Percentiles rank a stretch among this genome's conserved stretches.
These are phyloP conservation scores for Suhomyces guaymorum DNA, from an alignment of 1,139 yeast species.

Conservation along the genomic window DNA sequence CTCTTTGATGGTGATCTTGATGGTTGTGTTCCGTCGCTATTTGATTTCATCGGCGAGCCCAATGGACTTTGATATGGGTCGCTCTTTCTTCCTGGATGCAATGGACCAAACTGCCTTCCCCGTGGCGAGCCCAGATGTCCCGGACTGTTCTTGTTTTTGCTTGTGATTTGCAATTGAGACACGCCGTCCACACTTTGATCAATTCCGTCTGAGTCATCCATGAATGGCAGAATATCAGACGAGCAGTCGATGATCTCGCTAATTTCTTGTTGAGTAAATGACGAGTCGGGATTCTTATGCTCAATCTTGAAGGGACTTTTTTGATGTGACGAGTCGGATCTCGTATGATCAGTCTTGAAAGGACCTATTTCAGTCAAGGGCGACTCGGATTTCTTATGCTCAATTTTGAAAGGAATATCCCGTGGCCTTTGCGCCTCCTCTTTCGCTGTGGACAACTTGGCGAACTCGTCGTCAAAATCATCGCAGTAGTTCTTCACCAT, in stretches of 20 bases:
- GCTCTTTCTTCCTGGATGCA: neutral
- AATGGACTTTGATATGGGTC: constrained; percentile 1
- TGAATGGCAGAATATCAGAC: neutral
- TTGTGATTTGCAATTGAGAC: constrained; percentile 15
- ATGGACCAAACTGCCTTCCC: neutral
- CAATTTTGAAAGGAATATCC: constrained; percentile 14
- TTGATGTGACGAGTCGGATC: constrained; percentile 2
- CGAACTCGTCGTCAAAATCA: constrained; percentile 8
- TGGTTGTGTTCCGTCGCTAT: constrained; percentile 1
- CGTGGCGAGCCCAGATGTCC: too few relatives aligned
- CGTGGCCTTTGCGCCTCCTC: constrained; percentile 15
- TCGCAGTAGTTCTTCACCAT: constrained; percentile 2
- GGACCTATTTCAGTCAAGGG: too few relatives aligned
- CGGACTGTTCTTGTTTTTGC: constrained; percentile 1
- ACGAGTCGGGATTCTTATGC: constrained; percentile 5
- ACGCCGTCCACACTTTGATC: constrained; percentile 17
- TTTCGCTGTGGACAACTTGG: neutral
- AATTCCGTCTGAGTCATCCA: constrained; percentile 13
- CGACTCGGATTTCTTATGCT: too few relatives aligned
- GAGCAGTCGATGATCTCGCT: constrained; percentile 4
- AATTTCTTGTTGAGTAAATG: constrained; percentile 3
- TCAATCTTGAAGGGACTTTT: constrained; percentile 14
- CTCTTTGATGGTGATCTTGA: constrained; percentile 12
- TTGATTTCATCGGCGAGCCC: neutral
- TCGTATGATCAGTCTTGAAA: constrained; percentile 12